These are phyloP conservation scores for Aspergillus glaucus DNA, from an alignment of 2,329 filamentous ascomycete genomes.

Conservation along the genomic window DNA sequence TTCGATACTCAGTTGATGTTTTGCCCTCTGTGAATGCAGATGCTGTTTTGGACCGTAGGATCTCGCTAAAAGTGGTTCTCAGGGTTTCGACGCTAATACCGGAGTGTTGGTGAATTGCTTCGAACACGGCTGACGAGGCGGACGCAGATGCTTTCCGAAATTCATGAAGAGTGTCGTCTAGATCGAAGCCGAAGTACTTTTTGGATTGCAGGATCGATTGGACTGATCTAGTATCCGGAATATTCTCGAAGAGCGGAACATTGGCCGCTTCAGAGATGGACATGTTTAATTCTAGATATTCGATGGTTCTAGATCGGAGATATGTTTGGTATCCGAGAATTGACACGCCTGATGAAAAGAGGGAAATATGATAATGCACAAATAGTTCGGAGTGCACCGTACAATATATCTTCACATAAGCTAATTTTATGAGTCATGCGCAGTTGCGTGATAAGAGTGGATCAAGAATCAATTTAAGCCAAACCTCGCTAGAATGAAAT, in stretches of 20 bases:
- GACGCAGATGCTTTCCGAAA: conserved; percentile 37
- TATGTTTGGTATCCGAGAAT: neutral
- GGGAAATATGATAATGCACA: no score
- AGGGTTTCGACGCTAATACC: conserved; percentile 5
- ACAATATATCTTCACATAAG: no score
- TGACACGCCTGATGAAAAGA: neutral
- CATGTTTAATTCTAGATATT: no score
- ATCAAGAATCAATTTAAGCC: no score
- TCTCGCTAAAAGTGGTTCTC: conserved; percentile 23
- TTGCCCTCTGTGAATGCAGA: conserved; percentile 42
- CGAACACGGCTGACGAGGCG: conserved; percentile 31
- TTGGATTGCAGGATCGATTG: conserved; percentile 18
- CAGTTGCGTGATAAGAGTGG: neutral
- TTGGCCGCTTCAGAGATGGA: neutral
- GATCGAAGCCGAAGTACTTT: conserved; percentile 43
- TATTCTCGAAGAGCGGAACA: neutral
- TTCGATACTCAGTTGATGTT: conserved; percentile 39
- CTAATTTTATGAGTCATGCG: no score
- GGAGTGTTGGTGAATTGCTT: conserved; percentile 18
- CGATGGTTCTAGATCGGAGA: no score
- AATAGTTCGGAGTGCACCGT: no score
- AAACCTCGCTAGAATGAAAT: no score
- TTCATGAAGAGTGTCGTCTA: conserved; percentile 46
- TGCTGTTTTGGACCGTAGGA: conserved; percentile 31
- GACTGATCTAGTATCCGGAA: neutral